Conservation (phyloP, 2,329 filamentous ascomycete species). For the Xylaria sp. region DNA sequence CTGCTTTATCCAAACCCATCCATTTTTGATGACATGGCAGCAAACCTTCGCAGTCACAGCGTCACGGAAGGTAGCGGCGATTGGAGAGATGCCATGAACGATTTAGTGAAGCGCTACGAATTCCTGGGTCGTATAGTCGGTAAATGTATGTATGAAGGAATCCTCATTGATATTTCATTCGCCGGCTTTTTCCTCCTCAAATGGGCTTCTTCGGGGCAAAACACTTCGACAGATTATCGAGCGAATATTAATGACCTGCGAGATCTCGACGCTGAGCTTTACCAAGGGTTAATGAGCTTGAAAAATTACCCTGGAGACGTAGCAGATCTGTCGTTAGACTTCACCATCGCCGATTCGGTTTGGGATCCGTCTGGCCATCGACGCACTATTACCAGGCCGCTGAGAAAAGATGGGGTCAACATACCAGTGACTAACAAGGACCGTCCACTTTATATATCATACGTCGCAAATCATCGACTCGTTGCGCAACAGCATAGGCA, state of each 20-base stretch:
- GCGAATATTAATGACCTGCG: conserved; percentile 94
- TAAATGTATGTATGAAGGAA: conserved; percentile 97
- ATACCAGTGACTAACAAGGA: conserved; percentile 89
- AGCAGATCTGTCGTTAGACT: conserved; percentile 80
- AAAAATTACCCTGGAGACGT: conserved; percentile 88
- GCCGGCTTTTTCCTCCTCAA: conserved; percentile 95
- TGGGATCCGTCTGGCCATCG: conserved; percentile 53
- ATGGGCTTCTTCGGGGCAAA: conserved; percentile 79
- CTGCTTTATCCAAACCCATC: conserved; percentile 87
- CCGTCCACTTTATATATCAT: conserved; percentile 90
- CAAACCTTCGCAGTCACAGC: conserved; percentile 59
- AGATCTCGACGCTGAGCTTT: conserved; percentile 88
- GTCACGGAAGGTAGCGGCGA: conserved; percentile 58
- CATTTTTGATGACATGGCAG: conserved; percentile 71
- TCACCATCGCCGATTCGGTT: conserved; percentile 80
- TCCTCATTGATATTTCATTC: conserved; percentile 90
- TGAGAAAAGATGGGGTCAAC: conserved; percentile 78
- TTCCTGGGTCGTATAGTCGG: conserved; percentile 92
- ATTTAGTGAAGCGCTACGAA: conserved; percentile 77
- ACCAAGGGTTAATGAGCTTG: conserved; percentile 80
- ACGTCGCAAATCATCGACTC: conserved; percentile 85
- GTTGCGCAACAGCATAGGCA: conserved; percentile 80
- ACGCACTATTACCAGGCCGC: conserved; percentile 72
- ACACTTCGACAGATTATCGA: conserved; percentile 68
- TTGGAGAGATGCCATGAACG: conserved; percentile 62